Evolutionary conservation across 306 rosid species (phyloP).

Genomic region (Purshia tridentata): DNA sequence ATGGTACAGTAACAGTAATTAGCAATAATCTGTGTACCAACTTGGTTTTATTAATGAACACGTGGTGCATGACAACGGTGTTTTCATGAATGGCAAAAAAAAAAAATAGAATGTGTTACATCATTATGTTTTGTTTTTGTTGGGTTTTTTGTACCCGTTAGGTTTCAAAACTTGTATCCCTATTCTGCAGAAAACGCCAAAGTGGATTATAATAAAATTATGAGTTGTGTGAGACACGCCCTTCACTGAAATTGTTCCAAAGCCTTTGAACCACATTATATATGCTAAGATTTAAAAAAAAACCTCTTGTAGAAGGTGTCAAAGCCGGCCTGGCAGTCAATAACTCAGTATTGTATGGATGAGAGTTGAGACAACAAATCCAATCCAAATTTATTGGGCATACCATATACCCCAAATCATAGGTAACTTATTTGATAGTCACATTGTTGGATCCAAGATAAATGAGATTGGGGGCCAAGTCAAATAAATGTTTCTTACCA

Average conservation of each 20-base stretch:
- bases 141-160: background rate
- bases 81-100: conserved; percentile 6
- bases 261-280: background rate
- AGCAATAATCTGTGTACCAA: background rate
- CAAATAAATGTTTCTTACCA: background rate
- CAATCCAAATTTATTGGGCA: background rate
- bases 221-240: background rate
- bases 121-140: background rate
- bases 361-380: background rate
- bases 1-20: background rate
- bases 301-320: too few relatives aligned
- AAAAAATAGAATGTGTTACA: background rate
- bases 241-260: background rate
- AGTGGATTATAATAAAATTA: background rate
- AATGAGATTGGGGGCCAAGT: background rate
- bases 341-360: background rate
- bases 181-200: conserved; percentile 2
- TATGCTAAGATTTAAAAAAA: background rate
- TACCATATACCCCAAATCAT: background rate
- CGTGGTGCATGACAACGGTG: background rate
- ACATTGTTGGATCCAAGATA: conserved; percentile 3
- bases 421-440: conserved; percentile 3
- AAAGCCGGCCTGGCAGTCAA: conserved; percentile 6
- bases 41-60: background rate
- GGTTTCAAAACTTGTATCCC: background rate